Conservation (phyloP, 257 asterid genomes). For the Nicotiana tabacum region DNA sequence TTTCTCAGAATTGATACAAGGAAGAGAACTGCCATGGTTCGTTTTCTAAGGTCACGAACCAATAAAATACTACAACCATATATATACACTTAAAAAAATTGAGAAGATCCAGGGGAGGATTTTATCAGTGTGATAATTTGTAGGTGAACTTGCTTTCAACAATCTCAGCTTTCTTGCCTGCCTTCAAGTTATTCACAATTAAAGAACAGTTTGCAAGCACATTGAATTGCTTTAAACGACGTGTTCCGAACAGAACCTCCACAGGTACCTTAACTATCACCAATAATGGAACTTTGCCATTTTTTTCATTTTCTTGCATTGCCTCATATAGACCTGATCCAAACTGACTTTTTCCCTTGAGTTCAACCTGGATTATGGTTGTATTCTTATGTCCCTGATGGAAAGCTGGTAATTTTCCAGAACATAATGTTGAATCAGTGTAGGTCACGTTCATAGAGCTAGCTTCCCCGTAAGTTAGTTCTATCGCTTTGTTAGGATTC, state of each 20-base stretch:
- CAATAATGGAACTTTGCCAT: constrained; percentile 35
- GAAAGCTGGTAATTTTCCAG: constrained; percentile 44
- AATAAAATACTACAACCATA: neutral
- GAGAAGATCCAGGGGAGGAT: neutral
- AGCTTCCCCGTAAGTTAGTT: constrained; percentile 31
- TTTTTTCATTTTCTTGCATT: constrained; percentile 13
- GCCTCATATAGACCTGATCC: constrained; percentile 32
- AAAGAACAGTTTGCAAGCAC: constrained; percentile 28
- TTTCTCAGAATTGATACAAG: neutral
- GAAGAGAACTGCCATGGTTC: neutral
- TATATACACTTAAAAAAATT: neutral
- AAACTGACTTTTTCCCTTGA: constrained; percentile 36
- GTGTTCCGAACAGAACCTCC: constrained; percentile 5
- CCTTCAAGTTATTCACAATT: constrained; percentile 33
- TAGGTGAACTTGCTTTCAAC: constrained; percentile 18
- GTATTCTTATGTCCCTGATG: constrained; percentile 34
- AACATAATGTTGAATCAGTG: constrained; percentile 23
- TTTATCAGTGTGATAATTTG: constrained; percentile 1
- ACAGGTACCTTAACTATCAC: constrained; percentile 40
- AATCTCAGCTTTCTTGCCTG: constrained; percentile 26
- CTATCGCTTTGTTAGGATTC: constrained; percentile 40
- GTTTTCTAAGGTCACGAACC: neutral
- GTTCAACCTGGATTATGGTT: constrained; percentile 25
- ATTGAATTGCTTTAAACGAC: constrained; percentile 6
- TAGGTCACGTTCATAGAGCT: constrained; percentile 29